phyloP scores from a whole-genome alignment of 495 filamentous ascomycete species.

The Cenococcum geophilum region DNA sequence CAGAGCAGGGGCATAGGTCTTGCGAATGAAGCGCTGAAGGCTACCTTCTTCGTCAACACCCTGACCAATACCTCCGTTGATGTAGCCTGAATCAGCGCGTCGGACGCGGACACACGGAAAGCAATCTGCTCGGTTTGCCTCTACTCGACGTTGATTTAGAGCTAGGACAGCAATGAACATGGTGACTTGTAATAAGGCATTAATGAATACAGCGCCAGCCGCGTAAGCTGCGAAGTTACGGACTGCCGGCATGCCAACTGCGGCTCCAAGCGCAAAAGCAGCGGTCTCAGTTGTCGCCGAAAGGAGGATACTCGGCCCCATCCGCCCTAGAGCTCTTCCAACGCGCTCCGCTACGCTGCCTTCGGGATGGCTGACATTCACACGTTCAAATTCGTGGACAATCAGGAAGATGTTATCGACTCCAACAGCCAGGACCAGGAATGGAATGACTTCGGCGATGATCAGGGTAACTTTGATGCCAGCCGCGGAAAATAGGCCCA shows the following conservation, averaged over 20 bases:
- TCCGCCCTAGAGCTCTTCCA: constrained; percentile 78
- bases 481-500: constrained; percentile 83
- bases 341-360: constrained; percentile 78
- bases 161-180: constrained; percentile 91
- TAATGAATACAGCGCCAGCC: constrained; percentile 93
- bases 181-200: constrained; percentile 87
- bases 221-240: constrained; percentile 96
- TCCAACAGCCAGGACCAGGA: constrained; percentile 89
- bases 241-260: constrained; percentile 95
- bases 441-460: constrained; percentile 97
- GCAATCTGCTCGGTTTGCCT: constrained; percentile 83
- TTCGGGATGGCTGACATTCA: constrained; percentile 83
- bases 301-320: constrained; percentile 94
- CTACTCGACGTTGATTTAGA: constrained; percentile 81
- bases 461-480: constrained; percentile 93
- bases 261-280: constrained; percentile 84
- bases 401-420: constrained; percentile 99
- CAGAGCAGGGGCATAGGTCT: constrained; percentile 75
- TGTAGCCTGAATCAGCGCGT: constrained; percentile 49
- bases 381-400: constrained; percentile 94
- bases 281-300: constrained; percentile 89
- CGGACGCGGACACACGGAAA: constrained; percentile 79
- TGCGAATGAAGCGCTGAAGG: constrained; percentile 79
- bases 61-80: constrained; percentile 50
- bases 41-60: constrained; percentile 70